Evolutionary conservation across 2,329 filamentous ascomycete genomes (phyloP).

Genomic region (Cercospora beticola): DNA sequence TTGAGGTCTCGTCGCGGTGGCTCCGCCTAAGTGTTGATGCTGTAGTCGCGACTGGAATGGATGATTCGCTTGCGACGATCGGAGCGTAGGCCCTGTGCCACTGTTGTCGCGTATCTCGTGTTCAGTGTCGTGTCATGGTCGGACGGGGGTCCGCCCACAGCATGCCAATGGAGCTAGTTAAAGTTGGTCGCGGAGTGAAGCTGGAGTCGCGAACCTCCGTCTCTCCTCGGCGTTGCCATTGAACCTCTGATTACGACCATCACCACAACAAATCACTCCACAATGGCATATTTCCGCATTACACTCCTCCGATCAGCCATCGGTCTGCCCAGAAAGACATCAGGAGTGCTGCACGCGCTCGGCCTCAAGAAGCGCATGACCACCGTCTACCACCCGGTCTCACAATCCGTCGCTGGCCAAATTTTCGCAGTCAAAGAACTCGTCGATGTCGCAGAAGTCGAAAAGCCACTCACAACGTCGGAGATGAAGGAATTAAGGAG

Average conservation of each 20-base stretch:
- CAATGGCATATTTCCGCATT: slow-evolving; percentile 71
- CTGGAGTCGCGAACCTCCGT: slow-evolving; percentile 9
- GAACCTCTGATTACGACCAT: slow-evolving; percentile 4
- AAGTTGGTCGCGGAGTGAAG: not conserved
- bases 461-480: slow-evolving; percentile 59
- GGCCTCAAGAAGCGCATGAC: slow-evolving; percentile 81
- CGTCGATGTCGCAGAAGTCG: slow-evolving; percentile 78
- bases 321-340: slow-evolving; percentile 73
- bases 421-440: slow-evolving; percentile 94
- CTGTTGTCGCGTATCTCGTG: not conserved
- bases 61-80: not conserved
- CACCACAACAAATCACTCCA: slow-evolving; percentile 1
- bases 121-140: not conserved
- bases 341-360: slow-evolving; percentile 78
- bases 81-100: not conserved
- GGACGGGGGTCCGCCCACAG: not conserved
- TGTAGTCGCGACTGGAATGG: not conserved
- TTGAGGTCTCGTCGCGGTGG: not conserved
- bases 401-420: slow-evolving; percentile 78
- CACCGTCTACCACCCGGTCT: slow-evolving; percentile 86
- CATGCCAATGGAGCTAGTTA: not conserved
- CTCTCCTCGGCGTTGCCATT: not conserved
- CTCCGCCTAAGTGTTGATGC: not conserved
- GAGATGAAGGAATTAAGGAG: slow-evolving; percentile 70
- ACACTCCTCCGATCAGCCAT: slow-evolving; percentile 88